A percentile compares a stretch with the other conserved stretches of the same genome.
Evolutionary conservation across 2,329 filamentous ascomycete species (phyloP).

Genomic region (Calonectria montana): DNA sequence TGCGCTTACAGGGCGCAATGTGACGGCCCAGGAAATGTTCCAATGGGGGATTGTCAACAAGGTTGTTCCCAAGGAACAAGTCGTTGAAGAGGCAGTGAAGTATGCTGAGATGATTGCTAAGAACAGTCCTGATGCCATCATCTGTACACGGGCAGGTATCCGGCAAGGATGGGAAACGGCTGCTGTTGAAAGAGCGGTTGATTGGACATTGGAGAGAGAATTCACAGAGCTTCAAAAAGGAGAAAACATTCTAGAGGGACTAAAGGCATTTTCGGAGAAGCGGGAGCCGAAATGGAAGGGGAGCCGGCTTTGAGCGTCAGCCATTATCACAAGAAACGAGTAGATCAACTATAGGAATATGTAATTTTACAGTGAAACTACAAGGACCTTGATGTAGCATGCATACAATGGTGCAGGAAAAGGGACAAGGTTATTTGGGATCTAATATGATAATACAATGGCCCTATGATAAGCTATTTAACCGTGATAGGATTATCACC

Average conservation of each 20-base stretch:
- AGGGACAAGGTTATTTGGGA: not conserved
- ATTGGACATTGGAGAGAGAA: conserved; percentile 56
- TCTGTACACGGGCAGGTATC: conserved; percentile 75
- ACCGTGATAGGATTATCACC: too few species aligned
- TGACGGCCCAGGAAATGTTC: conserved; percentile 54
- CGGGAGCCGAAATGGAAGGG: conserved; percentile 72
- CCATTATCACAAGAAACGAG: not conserved
- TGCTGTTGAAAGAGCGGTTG: conserved; percentile 65
- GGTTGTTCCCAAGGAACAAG: conserved; percentile 41
- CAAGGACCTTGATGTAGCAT: not conserved
- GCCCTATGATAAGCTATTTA: too few species aligned
- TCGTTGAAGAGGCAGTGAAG: conserved; percentile 66
- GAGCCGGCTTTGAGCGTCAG: conserved; percentile 43
- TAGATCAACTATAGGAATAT: too few species aligned
- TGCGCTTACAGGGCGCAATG: conserved; percentile 58
- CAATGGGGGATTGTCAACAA: conserved; percentile 35
- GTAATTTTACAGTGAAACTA: too few species aligned
- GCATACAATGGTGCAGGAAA: not conserved
- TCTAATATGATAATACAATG: too few species aligned
- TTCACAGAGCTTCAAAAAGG: conserved; percentile 68
- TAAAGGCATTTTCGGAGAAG: conserved; percentile 78
- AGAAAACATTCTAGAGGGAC: conserved; percentile 77
- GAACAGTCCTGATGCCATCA: conserved; percentile 77
- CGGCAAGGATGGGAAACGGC: conserved; percentile 77
- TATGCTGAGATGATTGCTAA: conserved; percentile 69